Base-by-base conservation (phyloP, 169 alveolate genomes). In the Eimeria acervulina region DNA sequence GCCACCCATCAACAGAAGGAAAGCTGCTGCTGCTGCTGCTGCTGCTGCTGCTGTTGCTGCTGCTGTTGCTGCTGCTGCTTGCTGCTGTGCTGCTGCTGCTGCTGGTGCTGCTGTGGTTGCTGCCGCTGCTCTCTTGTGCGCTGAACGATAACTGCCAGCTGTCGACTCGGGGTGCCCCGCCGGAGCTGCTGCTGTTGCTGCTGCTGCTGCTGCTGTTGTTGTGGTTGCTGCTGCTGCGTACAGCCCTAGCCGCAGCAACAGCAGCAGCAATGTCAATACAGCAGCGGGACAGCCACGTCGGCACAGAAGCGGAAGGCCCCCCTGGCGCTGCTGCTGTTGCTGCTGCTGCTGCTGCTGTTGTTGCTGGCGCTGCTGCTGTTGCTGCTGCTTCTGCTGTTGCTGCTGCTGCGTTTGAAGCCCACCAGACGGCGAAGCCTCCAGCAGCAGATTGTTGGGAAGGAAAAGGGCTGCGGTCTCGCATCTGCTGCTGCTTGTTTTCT, bases 211-310 rank as follows among this genome's bases (percentile, higher is more conserved):
- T 63, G 76, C 76, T 63, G 76, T 7, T 19, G 55, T 12, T 31
- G 84, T 44, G 21, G 84, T 44, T 72, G 84, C 84, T 33, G 38
- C 76, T 63, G 76, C 76, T 63, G 76, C 1, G 8, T 47, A 47
- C 55, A 47, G 5, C 12, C 12, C 19, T 44, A 10, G 84, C 52
- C 10, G 33, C 84, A 72, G 84, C 33, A 36, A 72, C 52, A 33
- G 84, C 84, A 72, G 84, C 84, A 72, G 84, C 33, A 72, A 19
- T 19, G n/a, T 40, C n/a, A 15, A 72, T 72, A 40, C 84, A 72
- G 47, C 84, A 72, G 52, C 84, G 84, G 31, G 47, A 72, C 31
- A 72, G 84, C 28, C 42, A 72, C 84, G 84, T 19, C 7, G 51
- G 84, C 26, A 6, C 52, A 10, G 52, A 15, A 72, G 28, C 26